Evolutionary conservation across 768 basidiomycete species (phyloP).

Genomic region (Termitomyces sp.): DNA sequence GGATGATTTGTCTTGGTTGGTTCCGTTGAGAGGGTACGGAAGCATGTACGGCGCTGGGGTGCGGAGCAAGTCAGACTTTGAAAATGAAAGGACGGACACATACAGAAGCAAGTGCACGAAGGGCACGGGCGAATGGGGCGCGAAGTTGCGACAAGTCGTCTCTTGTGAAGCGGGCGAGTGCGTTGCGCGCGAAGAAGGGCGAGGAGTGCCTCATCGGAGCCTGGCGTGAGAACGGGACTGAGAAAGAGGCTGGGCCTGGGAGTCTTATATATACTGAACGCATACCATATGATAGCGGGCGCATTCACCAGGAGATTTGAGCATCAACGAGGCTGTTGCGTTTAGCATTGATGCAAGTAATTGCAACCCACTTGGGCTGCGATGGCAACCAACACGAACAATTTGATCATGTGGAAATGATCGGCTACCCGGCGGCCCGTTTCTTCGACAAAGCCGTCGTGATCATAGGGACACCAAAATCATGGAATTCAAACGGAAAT

Average conservation of each 20-base stretch:
- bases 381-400: conserved; percentile 62
- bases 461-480: too few species aligned
- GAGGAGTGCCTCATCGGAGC: conserved; percentile 57
- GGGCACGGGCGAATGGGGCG: conserved; percentile 56
- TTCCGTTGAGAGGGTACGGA: conserved; percentile 21
- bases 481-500: too few species aligned
- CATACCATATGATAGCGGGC: conserved; percentile 64
- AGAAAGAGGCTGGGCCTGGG: background rate
- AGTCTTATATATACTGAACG: too few species aligned
- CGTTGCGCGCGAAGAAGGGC: conserved; percentile 55
- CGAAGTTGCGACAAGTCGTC: conserved; percentile 36
- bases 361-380: too few species aligned
- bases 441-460: too few species aligned
- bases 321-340: conserved; percentile 51
- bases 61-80: too few species aligned
- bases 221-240: conserved; percentile 20
- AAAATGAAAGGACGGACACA: too few species aligned
- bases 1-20: conserved; percentile 35
- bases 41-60: too few species aligned
- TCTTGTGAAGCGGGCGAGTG: conserved; percentile 44
- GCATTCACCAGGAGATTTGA: conserved; percentile 35
- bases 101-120: conserved; percentile 51
- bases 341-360: background rate
- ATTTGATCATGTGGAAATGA: too few species aligned
- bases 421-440: too few species aligned